Conservation (phyloP, 768 basidiomycete genomes). For the Exsudoporus frostii region DNA sequence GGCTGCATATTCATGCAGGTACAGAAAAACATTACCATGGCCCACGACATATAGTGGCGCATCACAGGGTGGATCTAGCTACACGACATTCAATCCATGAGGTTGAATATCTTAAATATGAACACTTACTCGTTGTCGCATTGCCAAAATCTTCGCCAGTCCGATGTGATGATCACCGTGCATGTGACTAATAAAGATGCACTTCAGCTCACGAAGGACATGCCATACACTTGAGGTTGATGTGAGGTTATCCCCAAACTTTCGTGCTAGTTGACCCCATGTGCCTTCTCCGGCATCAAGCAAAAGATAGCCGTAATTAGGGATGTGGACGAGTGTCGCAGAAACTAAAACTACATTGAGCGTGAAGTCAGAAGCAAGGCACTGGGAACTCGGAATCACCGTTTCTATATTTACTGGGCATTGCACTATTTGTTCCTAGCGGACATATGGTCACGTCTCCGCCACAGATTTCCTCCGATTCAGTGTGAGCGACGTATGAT, state of each 20-base stretch:
- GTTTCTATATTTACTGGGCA: conserved; percentile 85
- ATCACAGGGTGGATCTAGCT: conserved; percentile 63
- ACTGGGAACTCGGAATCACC: conserved; percentile 41
- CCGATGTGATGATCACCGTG: conserved; percentile 95
- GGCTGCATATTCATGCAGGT: conserved; percentile 69
- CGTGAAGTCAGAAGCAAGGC: not conserved
- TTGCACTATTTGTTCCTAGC: conserved; percentile 85
- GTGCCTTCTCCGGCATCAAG: conserved; percentile 93
- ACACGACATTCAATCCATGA: not conserved
- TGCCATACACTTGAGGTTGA: conserved; percentile 45
- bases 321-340: conserved; percentile 73
- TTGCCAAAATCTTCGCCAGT: conserved; percentile 65
- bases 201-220: conserved; percentile 65
- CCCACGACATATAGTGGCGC: conserved; percentile 72
- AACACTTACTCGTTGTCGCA: conserved; percentile 57
- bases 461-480: conserved; percentile 36
- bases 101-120: not conserved
- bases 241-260: conserved; percentile 55
- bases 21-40: conserved; percentile 52
- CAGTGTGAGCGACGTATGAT: not conserved
- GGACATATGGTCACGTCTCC: conserved; percentile 68
- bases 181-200: conserved; percentile 85
- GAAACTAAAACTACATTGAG: conserved; percentile 50
- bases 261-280: conserved; percentile 80
- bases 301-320: conserved; percentile 68